Evolutionary conservation across 2,329 filamentous ascomycete species (phyloP), one percentile per base, ranked within the genome.

Genomic region (Fusarium concolor): DNA sequence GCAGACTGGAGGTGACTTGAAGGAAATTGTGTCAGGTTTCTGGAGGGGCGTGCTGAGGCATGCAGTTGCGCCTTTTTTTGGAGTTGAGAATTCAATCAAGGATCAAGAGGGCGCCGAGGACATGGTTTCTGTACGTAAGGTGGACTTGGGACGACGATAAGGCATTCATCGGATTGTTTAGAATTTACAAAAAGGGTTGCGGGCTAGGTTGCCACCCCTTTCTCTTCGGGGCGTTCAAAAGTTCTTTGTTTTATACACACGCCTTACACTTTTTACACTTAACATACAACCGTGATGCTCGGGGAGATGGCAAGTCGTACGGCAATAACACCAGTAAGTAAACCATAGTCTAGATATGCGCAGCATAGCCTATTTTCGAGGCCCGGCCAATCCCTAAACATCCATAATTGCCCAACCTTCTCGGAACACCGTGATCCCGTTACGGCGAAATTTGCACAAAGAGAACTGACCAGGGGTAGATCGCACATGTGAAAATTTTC

Each of bases 1-100:
- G 75, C 95, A 98, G 86, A 97, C 94, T 17, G 96, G 96, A 10
- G 94, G 93, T 1, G 90, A 92, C 57, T 79, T 97, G 68, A 88
- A 85, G 75, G 86, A 81, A 0, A 79, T 98, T 39, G 90, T 99
- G 24, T 86, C 83, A 20, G 91, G 89, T 10, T 84, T 99, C 70
- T 96, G 96, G 84, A 85, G 88, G 72, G 91, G 88, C 12, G 90
- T 93, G 22, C 84, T 97, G 41, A 84, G 88, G 56, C 81, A 86
- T 67, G 92, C 84, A 3, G 86, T 97, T 3, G 81, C 79, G 78
- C 78, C 85, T 2, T 96, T 96, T 80, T 93, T 96, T 80, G 75
- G 71, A 3, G 50, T 77, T 18, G 70, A 74, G 22, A 62, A 51
- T n/a, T 67, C 51, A 15, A 50, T 68, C 55, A 67, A 65, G 61